Evolutionary conservation across 768 basidiomycete genomes (phyloP), one percentile per base, ranked within the genome.

Genomic region (Boletus sp.): DNA sequence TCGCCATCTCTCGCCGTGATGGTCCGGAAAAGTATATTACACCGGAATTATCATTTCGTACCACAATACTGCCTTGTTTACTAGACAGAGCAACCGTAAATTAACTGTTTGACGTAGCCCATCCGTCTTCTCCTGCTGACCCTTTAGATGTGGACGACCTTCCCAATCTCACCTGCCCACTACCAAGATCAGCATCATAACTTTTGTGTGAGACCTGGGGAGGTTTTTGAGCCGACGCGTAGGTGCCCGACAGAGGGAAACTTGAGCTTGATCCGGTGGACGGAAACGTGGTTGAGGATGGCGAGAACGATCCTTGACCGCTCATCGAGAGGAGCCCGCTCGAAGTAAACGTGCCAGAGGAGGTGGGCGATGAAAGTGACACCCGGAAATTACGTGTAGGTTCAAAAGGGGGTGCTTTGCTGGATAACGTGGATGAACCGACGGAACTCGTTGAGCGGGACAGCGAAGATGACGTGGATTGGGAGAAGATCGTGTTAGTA

Each of bases 401-500:
- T 62, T 84, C 83, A 52, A 84, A 85, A 15, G 82, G 78, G 4
- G 77, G 74, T 2, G 83, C 83, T 39, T 76, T 79, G 56, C 79
- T 78, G 10, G 83, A 84, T n/a, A 84, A 65, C 12, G 71, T 78
- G 8, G 80, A 80, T 3, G 71, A 63, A 10, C 67, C 46, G 2
- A 62, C 54, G 1, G 73, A 68, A 37, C 64, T 71, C 32, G 68
- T 68, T 1, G 71, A 71, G 18, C 67, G 64, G 39, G 69, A 65
- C 11, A 71, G 50, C 1, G 66, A 64, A 5, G 73, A 63, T 11
- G 70, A 51, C 6, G 61, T 52, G 15, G 67, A 54, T n/a, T 55
- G 61, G 4, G 66, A 56, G 8, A 69, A 53, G 29, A 63, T 53
- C 28, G 67, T 45, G 32, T 58, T 60, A 4, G 59, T 50, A 5